Evolutionary conservation across 1,139 yeast genomes (phyloP), one percentile per base, ranked within the genome.

Genomic region (Groenewaldozyma sp.): DNA sequence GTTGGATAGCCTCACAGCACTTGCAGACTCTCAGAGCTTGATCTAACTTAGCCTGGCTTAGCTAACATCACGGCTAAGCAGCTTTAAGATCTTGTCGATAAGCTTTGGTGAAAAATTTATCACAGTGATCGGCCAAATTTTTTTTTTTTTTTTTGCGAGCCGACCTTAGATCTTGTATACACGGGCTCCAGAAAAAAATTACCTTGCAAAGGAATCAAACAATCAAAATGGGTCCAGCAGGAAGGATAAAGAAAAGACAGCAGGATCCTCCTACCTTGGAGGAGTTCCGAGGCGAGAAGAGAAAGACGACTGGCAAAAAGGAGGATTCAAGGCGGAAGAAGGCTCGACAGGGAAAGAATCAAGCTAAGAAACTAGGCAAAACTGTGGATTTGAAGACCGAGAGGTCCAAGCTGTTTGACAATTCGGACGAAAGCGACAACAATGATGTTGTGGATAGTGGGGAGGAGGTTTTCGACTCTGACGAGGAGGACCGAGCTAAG

Each of bases 231-330:
- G 11, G 11, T 22, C 7, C 26, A 38, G 16, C 40, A 55, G 31
- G 44, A 86, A 86, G 95, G 96, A 95, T 60, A 81, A 95, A 75
- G 80, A 84, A 70, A 82, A 87, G 83, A 70, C 96, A 87, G 66
- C 88, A 84, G 26, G 82, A 74, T 44, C 96, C 96, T 51, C 95
- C 95, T 32, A 58, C 83, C 10, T 69, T 78, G 48, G 97, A 87
- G 34, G 95, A 87, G 55, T 79, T 87, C 58, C 76, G 78, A 49
- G 78, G 75, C 51, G 73, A 69, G 35, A 66, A 50, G 69, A 67
- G 20, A 46, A 50, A 35, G 37, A 41, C 31, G 31, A 45, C 45
- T 27, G 46, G 45, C 31, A 55, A 51, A 46, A 55, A 46, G 34
- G 44, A 47, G 47, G 58, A 49, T 51, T 56, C 51, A 54, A 54